A percentile compares a stretch with the other conserved stretches of the same genome.
These are phyloP conservation scores for Globisporangium cylindrosporum DNA, from an alignment of 352 stramenopile genomes.

Conservation along the genomic window DNA sequence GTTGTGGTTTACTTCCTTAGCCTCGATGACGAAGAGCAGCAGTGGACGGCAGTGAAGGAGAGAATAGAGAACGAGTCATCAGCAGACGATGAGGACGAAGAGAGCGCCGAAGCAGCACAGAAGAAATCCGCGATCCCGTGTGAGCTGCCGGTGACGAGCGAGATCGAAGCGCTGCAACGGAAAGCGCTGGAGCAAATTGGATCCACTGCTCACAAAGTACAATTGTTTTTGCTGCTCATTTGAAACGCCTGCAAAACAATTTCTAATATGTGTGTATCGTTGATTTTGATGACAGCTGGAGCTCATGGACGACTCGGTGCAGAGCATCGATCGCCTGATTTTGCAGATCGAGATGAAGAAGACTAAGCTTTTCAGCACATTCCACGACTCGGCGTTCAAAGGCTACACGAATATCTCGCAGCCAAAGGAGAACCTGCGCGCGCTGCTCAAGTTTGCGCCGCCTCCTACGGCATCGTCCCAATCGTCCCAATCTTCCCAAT, in stretches of 20 bases:
- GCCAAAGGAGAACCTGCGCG: constrained; percentile 68
- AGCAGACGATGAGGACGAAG: constrained; percentile 13
- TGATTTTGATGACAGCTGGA: constrained; percentile 29
- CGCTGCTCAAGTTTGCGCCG: constrained; percentile 38
- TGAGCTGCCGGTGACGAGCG: constrained; percentile 41
- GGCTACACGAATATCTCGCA: constrained; percentile 58
- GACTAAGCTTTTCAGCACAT: constrained; percentile 59
- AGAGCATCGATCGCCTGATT: constrained; percentile 57
- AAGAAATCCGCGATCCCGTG: constrained; percentile 24
- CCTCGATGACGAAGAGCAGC: constrained; percentile 45
- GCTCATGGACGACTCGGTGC: constrained; percentile 64
- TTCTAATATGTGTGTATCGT: neutral
- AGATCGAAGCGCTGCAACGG: constrained; percentile 45
- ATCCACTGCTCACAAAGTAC: constrained; percentile 43
- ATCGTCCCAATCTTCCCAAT: neutral
- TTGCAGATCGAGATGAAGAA: constrained; percentile 73
- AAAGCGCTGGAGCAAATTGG: constrained; percentile 41
- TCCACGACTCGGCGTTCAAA: constrained; percentile 76
- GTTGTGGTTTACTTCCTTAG: constrained; percentile 14
- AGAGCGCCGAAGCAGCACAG: neutral
- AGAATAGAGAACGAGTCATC: constrained; percentile 29
- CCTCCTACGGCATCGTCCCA: neutral
- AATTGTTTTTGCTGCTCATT: neutral
- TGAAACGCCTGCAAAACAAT: no score
- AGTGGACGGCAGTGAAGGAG: constrained; percentile 49